Evolutionary conservation across 768 basidiomycete genomes (phyloP), one percentile per base, ranked within the genome.

Genomic region (Trichaptum fuscoviolaceum): DNA sequence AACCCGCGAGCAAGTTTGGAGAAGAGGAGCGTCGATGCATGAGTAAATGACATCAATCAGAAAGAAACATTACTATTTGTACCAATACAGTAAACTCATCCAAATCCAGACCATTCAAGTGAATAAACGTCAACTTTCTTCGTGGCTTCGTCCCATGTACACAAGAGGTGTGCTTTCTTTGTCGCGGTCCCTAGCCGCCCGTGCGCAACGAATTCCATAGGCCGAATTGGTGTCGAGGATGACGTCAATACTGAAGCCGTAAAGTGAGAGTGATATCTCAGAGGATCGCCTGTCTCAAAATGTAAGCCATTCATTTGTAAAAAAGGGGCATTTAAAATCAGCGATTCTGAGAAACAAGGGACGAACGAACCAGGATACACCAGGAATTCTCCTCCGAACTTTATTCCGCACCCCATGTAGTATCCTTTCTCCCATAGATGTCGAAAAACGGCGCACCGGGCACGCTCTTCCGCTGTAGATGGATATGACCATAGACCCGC

Each of bases 221-320:
- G 95, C 62, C 84, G 81, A 63, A 99, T 81, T 1, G 81, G 69
- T 15, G 86, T 73, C 61, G 75, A 69, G 1, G 85, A 85, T 7
- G 90, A 86, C 15, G 90, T 84, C 34, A 93, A 76, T 15, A 97
- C 91, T 6, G 91, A 88, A 24, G 91, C 91, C 24, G 89, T 88
- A 74, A 98, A 99, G 75, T 99, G 97, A 1, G 96, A 97, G 73
- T 99, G 97, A 75, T 96, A 99, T 26, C 97, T 85, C 63, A 99
- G 78, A 9, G 96, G 95, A 75, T 99, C 95, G 65, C 95, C 95
- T 96, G 68, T 42, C 25, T 58, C 58, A 59, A 0, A 27, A 36
- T 57, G 60, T 64, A 62, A n/a, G 27, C 17, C 36, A 52, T 24
- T 62, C 26, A 17, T 58, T 1, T 23, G 23, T 24, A 20, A 58